Evolutionary conservation across 257 asterid genomes (phyloP).

Genomic region (Capsicum chinense): DNA sequence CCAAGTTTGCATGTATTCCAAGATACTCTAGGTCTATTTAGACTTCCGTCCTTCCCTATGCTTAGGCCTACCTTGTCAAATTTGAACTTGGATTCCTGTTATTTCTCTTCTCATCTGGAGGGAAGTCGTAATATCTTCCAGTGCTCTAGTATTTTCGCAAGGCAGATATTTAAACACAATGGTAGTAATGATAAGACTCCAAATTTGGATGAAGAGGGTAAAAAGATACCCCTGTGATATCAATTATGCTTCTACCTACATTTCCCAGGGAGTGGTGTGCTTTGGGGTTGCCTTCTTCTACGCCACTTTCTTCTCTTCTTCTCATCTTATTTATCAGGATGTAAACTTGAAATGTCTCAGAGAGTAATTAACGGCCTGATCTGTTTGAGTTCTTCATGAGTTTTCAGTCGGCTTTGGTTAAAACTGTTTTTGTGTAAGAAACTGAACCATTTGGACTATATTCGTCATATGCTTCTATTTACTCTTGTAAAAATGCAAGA

Average conservation of each 20-base stretch:
- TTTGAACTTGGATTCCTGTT: background rate
- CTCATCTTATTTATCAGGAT: background rate
- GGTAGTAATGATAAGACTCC: background rate
- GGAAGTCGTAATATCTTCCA: background rate
- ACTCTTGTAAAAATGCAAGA: background rate
- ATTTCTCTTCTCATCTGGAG: background rate
- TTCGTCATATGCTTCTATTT: background rate
- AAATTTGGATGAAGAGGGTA: background rate
- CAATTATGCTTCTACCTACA: background rate
- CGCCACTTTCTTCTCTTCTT: background rate
- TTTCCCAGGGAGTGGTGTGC: background rate
- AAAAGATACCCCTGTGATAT: background rate
- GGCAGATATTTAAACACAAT: background rate
- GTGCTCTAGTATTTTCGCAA: background rate
- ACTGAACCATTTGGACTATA: background rate
- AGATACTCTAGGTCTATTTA: background rate
- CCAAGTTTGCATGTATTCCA: background rate
- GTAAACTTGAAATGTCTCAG: background rate
- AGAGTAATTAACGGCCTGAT: background rate
- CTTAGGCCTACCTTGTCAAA: background rate
- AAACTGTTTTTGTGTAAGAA: background rate
- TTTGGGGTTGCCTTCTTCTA: background rate
- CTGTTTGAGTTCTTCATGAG: background rate
- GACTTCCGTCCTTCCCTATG: background rate
- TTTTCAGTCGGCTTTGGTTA: background rate